phyloP scores from a whole-genome alignment of 176 grass and related monocot genomes.

The Lolium rigidum region DNA sequence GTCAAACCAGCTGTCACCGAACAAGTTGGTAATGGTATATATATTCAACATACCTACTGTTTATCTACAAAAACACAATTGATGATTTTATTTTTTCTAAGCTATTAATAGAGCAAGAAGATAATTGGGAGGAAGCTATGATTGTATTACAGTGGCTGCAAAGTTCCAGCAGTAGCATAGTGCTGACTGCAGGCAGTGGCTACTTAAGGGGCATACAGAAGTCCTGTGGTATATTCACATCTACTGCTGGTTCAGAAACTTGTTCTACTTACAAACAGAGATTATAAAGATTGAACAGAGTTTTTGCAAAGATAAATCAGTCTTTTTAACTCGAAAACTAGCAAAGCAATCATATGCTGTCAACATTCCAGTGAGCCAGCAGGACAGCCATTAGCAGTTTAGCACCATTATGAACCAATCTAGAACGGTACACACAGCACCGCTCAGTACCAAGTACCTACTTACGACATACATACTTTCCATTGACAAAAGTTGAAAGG shows the following conservation, averaged over 20 bases:
- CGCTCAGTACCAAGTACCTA: not conserved
- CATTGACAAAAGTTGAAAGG: conserved; percentile 1
- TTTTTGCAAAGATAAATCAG: conserved; percentile 14
- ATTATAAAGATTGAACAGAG: not conserved
- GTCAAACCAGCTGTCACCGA: not conserved
- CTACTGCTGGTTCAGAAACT: not conserved
- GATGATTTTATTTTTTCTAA: not conserved
- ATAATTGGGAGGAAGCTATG: not conserved
- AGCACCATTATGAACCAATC: not conserved
- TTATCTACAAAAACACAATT: not conserved
- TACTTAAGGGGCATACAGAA: not conserved
- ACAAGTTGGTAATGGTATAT: conserved; percentile 21
- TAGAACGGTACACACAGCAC: not conserved
- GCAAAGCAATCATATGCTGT: conserved; percentile 9
- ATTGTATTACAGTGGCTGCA: not conserved
- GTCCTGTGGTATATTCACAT: not conserved
- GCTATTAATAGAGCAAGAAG: not conserved
- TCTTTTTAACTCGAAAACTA: not conserved
- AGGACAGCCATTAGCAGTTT: conserved; percentile 16
- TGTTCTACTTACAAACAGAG: not conserved
- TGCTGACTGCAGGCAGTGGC: not conserved
- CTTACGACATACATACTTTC: not conserved
- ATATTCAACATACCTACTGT: not conserved
- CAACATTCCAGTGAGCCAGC: not conserved
- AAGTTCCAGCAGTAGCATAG: conserved; percentile 23